These are phyloP conservation scores for Aureobasidium sp. DNA, from an alignment of 2,329 filamentous ascomycete species.

Conservation along the genomic window DNA sequence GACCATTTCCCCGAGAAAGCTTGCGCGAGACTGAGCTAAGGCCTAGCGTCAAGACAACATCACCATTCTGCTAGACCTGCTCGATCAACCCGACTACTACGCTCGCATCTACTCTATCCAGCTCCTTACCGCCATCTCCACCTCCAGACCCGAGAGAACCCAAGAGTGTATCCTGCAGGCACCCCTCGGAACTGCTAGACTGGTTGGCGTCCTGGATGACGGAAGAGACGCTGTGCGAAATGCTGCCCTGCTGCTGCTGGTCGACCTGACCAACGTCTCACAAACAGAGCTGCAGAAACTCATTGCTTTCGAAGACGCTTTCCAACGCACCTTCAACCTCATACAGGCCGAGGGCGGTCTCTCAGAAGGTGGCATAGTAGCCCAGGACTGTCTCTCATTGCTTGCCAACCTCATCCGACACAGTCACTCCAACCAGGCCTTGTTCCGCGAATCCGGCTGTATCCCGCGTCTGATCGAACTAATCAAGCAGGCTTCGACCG, in stretches of 20 bases:
- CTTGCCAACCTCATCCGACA: conserved; percentile 81
- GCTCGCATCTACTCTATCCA: conserved; percentile 86
- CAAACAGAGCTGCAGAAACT: conserved; percentile 89
- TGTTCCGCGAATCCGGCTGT: conserved; percentile 86
- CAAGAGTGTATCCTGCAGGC: conserved; percentile 92
- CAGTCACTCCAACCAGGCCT: conserved; percentile 86
- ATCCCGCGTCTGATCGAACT: conserved; percentile 37
- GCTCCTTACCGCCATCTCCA: conserved; percentile 77
- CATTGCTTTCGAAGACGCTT: conserved; percentile 91
- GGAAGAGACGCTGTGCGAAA: conserved; percentile 79
- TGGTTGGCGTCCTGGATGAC: conserved; percentile 81
- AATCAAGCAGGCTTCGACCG: conserved; percentile 50
- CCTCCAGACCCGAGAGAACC: conserved; percentile 79
- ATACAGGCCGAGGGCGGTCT: conserved; percentile 77
- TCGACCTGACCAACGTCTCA: conserved; percentile 69
- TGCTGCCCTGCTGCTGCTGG: conserved; percentile 79
- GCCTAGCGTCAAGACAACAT: conserved; percentile 86
- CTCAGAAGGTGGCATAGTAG: conserved; percentile 71
- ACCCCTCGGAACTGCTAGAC: conserved; percentile 76
- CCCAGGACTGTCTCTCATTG: conserved; percentile 89
- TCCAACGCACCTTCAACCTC: conserved; percentile 76
- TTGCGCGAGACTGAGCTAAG: conserved; percentile 43
- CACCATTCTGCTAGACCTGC: conserved; percentile 77
- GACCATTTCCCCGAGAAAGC: not conserved
- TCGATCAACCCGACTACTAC: conserved; percentile 65